Evolutionary conservation across 805 yeast genomes (phyloP), one percentile per base, ranked within the genome.

Genomic region (Kluyveromyces siamensis): DNA sequence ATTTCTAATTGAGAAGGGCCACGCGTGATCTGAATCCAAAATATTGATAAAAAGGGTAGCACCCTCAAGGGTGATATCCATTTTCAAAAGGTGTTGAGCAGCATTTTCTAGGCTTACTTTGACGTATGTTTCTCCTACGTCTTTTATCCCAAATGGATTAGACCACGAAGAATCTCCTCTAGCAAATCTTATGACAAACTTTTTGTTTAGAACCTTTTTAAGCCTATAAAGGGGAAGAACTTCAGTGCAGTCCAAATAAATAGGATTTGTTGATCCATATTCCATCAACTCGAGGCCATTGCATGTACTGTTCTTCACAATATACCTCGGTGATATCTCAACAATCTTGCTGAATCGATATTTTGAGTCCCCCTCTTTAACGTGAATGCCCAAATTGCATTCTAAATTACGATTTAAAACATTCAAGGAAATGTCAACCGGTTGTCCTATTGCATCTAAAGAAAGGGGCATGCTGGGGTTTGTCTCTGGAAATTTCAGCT

Each of bases 1-100:
- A 63, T 93, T 93, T 52, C 96, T 72, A 40, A 93, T 82, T 0
- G 96, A 87, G 62, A 71, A 93, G 11, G 99, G 99, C 99, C 99
- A 93, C 50, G 75, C 72, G 51, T 81, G 76, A 36, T 79, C 78
- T 1, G 95, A 93, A 60, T 81, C 81, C 40, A 76, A 76, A 37
- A 91, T 64, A 54, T 82, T 83, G 43, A 93, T 75, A 58, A 88
- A 90, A 17, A 95, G 70, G 0, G 96, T 80, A 0, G 96, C 89
- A 41, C 80, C 77, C 52, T 90, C 96, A n/a, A 88, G 71, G 36
- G 83, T 62, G 25, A 88, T 77, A 49, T 84, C 90, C 27, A 87
- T 76, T 59, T 85, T 81, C 35, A 89, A 66, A 38, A 93, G 70
- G 25, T 76, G 72, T 58, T 87, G 95, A 0, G 87, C 87, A 13